phyloP scores from a whole-genome alignment of 78 protist genomes.

The Chrysochromulina parva region DNA sequence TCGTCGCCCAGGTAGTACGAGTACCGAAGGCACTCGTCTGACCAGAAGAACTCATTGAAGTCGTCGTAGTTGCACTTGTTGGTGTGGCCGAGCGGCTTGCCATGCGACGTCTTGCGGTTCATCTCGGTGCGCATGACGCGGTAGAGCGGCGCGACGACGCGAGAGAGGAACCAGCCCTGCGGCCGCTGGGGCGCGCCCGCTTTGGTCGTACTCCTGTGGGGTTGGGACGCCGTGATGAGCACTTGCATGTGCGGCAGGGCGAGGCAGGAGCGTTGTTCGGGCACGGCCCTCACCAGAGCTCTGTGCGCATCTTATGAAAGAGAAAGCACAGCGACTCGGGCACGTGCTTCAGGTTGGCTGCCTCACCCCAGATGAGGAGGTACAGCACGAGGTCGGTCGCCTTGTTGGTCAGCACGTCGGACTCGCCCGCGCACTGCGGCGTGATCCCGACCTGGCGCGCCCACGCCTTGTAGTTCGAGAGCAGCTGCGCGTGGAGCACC shows the following conservation, averaged over 20 bases:
- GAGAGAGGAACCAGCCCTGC: slow-evolving; percentile 25
- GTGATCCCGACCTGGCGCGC: neutral
- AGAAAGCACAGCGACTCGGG: slow-evolving; percentile 29
- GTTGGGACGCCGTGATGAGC: too few relatives aligned
- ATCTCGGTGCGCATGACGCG: neutral
- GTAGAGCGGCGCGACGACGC: slow-evolving; percentile 25
- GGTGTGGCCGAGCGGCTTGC: slow-evolving; percentile 21
- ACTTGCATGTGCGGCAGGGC: too few relatives aligned
- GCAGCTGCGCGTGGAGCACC: neutral
- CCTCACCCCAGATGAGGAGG: slow-evolving; percentile 29
- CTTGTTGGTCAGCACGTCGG: neutral
- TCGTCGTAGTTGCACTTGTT: slow-evolving; percentile 31
- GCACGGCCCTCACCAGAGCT: neutral
- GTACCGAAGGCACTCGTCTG: neutral
- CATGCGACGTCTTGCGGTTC: neutral
- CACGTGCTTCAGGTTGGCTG: slow-evolving; percentile 10
- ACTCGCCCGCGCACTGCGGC: neutral
- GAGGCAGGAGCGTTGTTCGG: neutral
- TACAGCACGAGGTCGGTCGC: neutral
- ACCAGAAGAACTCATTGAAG: slow-evolving; percentile 50
- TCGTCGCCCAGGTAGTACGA: neutral
- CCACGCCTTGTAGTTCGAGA: neutral
- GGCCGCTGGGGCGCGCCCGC: neutral
- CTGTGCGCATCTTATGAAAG: neutral
- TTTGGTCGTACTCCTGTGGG: too few relatives aligned